Percentiles rank a stretch among this genome's conserved stretches.
phyloP scores from a whole-genome alignment of 345 rosid genomes.

The Citrus inodora region DNA sequence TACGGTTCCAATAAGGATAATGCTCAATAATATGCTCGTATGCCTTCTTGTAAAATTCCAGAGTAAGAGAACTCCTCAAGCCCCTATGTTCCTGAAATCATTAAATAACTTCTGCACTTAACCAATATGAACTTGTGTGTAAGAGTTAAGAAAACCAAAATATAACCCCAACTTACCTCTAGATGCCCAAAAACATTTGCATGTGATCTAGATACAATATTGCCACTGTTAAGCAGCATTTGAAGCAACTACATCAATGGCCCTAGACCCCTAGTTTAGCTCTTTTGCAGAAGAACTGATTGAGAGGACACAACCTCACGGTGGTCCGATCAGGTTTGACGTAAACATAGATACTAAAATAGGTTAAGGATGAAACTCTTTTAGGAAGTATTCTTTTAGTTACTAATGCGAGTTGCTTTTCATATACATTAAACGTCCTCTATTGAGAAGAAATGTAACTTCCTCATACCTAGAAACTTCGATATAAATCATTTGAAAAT shows the following conservation, averaged over 20 bases:
- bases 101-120: conserved; percentile 11
- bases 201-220: background rate
- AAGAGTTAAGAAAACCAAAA: background rate
- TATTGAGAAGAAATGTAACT: background rate
- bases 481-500: background rate
- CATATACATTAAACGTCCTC: background rate
- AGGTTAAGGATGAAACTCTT: background rate
- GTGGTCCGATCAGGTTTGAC: background rate
- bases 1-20: conserved; percentile 83
- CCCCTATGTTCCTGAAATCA: conserved; percentile 67
- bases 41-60: conserved; percentile 81
- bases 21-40: conserved; percentile 59
- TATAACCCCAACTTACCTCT: background rate
- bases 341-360: background rate
- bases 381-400: background rate
- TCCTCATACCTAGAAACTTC: background rate
- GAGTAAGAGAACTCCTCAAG: conserved; percentile 85
- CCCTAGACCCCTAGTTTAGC: background rate
- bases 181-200: background rate
- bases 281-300: background rate
- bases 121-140: background rate
- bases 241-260: background rate
- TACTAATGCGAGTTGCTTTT: background rate
- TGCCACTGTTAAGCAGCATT: background rate
- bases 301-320: background rate